phyloP scores from a whole-genome alignment of 2,329 filamentous ascomycete species.

The Arthrobotrys megalospora region DNA sequence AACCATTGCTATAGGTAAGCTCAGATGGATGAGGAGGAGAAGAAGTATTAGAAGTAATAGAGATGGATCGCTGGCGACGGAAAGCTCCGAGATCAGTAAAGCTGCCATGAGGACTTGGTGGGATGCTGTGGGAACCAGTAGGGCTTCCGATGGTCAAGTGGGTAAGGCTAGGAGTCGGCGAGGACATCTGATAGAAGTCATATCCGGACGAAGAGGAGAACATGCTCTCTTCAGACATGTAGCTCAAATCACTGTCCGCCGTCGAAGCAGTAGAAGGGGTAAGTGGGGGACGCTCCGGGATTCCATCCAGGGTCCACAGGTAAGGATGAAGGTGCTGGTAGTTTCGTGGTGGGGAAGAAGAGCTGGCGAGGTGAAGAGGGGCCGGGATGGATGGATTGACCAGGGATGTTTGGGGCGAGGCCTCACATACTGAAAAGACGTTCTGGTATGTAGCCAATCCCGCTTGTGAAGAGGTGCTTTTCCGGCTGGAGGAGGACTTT shows the following conservation, averaged over 20 bases:
- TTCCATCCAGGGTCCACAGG: conserved; percentile 63
- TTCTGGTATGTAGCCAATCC: conserved; percentile 61
- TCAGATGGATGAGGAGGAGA: conserved; percentile 53
- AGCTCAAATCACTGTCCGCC: conserved; percentile 59
- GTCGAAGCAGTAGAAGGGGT: conserved; percentile 56
- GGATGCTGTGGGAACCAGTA: conserved; percentile 50
- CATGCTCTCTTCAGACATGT: conserved; percentile 67
- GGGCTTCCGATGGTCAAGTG: conserved; percentile 60
- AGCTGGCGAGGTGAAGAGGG: conserved; percentile 60
- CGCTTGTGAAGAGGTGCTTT: conserved; percentile 59
- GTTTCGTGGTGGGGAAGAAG: conserved; percentile 58
- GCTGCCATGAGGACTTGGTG: conserved; percentile 59
- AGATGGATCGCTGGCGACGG: conserved; percentile 60
- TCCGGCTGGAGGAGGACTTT: conserved; percentile 56
- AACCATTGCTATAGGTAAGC: conserved; percentile 58
- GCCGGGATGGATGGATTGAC: conserved; percentile 60
- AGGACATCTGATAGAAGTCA: conserved; percentile 73
- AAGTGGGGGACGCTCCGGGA: conserved; percentile 63
- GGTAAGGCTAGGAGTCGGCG: conserved; percentile 68
- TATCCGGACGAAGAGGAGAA: conserved; percentile 79
- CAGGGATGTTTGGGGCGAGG: conserved; percentile 59
- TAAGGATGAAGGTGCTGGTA: conserved; percentile 60
- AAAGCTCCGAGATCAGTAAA: conserved; percentile 61
- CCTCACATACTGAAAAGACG: conserved; percentile 61
- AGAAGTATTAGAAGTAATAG: conserved; percentile 50